A percentile compares a stretch with the other conserved stretches of the same genome.
phyloP scores from a whole-genome alignment of 129 eudicot species.

The Arctium lappa region DNA sequence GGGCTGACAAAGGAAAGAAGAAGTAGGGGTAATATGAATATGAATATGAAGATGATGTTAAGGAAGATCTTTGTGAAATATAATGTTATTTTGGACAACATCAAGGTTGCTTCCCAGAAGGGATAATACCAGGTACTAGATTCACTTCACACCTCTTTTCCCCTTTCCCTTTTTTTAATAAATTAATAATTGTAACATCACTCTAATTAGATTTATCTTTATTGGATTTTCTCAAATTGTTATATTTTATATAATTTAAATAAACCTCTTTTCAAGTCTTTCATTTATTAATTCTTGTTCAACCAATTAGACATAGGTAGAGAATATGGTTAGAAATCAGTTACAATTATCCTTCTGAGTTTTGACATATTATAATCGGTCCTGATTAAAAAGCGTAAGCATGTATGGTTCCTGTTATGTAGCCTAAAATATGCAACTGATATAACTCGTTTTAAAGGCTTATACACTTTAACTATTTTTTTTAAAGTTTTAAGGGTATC shows the following conservation, averaged over 20 bases:
- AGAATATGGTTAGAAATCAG: not conserved
- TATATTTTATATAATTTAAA: not conserved
- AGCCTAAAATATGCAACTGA: too few relatives aligned
- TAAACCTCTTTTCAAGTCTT: not conserved
- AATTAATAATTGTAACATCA: not conserved
- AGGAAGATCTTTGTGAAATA: constrained; percentile 38
- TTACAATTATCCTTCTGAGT: not conserved
- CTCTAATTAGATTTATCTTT: not conserved
- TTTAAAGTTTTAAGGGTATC: too few relatives aligned
- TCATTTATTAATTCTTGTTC: not conserved
- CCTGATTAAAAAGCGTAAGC: not conserved
- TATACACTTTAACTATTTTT: too few relatives aligned
- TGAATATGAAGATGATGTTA: constrained; percentile 17
- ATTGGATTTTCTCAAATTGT: not conserved
- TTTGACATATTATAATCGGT: not conserved
- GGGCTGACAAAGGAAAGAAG: constrained; percentile 25
- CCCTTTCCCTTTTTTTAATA: not conserved
- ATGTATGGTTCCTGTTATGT: too few relatives aligned
- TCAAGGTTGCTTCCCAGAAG: constrained; percentile 37
- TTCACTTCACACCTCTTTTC: constrained; percentile 22
- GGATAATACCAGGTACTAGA: constrained; percentile 30
- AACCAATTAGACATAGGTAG: not conserved
- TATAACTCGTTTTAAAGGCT: not conserved
- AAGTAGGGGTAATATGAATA: constrained; percentile 16
- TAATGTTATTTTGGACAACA: constrained; percentile 27